Base-by-base conservation (phyloP, 73 alveolate genomes). In the Paramecium octaurelia region DNA sequence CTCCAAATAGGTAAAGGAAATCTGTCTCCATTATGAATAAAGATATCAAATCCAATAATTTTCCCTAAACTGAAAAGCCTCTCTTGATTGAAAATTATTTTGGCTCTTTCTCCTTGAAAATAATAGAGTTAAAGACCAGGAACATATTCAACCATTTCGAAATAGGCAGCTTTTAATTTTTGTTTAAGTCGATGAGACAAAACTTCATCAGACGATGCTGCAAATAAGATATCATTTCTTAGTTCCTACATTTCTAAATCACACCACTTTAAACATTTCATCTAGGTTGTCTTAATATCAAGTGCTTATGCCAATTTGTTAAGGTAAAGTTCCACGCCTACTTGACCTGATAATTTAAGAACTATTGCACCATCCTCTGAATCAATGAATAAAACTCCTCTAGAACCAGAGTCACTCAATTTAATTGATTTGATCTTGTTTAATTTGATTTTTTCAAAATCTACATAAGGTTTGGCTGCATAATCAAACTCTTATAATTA, bases 1-100 rank as follows among this genome's bases (percentile, higher is more conserved):
- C 87, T 73, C 87, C 87, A 73, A 0, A 73, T 38, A 29, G 57
- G 57, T 73, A 73, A 73, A 1, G 87, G 87, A 73, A 36, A 73
- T 73, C 87, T 73, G 35, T 73, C 87, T 18, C 87, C 87, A 73
- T 73, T 73, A 35, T 73, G 40, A 2, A 73, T 73, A 16, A 73
- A 73, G 0, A 73, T 73, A 34, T 73, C 87, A 18, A 73, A 73
- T 36, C 58, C 87, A n/a, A 36, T 20, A 12, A 73, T 73, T 36
- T 40, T 73, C 20, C 87, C 87, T 16, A 73, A n/a, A n/a, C 29
- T 36, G 8, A 36, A 23, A 12, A 73, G 46, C 11, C 87, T 73
- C 14, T 73, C 87, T n/a, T 73, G 11, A 11, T 23, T 73, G n/a
- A 36, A 73, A 2, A 38, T 43, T 34, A 8, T 29, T 16, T 73